Evolutionary conservation across 441 rosid species (phyloP), one percentile per base, ranked within the genome.

Genomic region (Macaranga tanarius): DNA sequence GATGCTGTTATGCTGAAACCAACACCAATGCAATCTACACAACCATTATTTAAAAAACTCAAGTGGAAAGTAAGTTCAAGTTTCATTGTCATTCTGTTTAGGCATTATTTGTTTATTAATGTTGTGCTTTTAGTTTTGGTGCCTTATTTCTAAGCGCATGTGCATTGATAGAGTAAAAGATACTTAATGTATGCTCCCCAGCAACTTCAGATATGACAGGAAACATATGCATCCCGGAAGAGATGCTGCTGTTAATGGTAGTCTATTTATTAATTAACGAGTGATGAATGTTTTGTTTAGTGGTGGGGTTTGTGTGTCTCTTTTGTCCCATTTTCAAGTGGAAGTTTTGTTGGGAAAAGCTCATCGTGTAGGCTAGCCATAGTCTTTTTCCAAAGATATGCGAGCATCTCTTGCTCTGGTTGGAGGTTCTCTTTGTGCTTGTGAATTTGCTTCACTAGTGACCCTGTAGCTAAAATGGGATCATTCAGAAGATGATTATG

Each of bases 401-500:
- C 31, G 67, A 65, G 56, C 50, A 60, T 42, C 72, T 73, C 38
- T 45, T 47, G 10, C 7, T 62, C 23, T 58, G 61, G 76, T 69
- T 75, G 52, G 72, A 62, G 31, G 31, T 42, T 54, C 69, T 54
- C 70, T 23, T 61, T 66, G 59, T 57, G 64, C 44, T 54, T 47
- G 22, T 23, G 34, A 19, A 69, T 62, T 66, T 71, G 40, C 59
- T 7, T 40, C 54, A 12, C 11, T 13, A 48, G 54, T 48, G n/a
- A 15, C 38, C 38, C 38, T 34, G 34, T 31, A 34, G 38, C 34
- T 31, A 31, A 31, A 31, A 31, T 31, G 34, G 34, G 34, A 31
- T 34, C 38, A 4, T 34, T 34, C 38, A 4, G 20, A 50, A 31
- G 67, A 28, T 62, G 52, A 54, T 42, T 31, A 17, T 54, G 26